These are phyloP conservation scores for Gracilaria gracilis DNA, from an alignment of 23 red algal genomes.

Conservation along the genomic window DNA sequence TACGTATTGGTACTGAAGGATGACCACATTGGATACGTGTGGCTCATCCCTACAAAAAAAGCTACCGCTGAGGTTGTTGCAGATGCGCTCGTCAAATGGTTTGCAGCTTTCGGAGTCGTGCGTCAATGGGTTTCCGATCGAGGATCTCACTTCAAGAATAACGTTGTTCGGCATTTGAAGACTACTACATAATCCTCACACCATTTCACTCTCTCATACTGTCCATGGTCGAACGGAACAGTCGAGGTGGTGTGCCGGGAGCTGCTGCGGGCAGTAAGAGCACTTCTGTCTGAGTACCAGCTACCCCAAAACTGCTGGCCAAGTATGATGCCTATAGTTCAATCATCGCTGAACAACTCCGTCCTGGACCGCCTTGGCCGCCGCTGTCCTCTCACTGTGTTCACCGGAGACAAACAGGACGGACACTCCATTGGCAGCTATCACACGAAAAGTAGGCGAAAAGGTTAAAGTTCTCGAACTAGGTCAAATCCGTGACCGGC, in stretches of 20 bases:
- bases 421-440: neutral
- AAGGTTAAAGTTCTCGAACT: neutral
- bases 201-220: slow-evolving; percentile 8
- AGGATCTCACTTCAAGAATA: no score
- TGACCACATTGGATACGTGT: slow-evolving; percentile 16
- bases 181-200: no score
- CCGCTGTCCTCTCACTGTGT: slow-evolving; percentile 30
- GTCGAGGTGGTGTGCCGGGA: slow-evolving; percentile 1
- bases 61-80: neutral
- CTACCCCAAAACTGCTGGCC: no score
- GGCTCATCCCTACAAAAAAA: neutral
- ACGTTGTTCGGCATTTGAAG: no score
- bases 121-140: neutral
- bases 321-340: neutral
- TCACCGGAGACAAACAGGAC: slow-evolving; percentile 23
- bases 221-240: slow-evolving; percentile 15
- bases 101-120: neutral
- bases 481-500: neutral
- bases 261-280: neutral
- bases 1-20: slow-evolving; percentile 25
- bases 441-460: no score
- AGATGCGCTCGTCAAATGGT: neutral
- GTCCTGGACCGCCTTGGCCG: slow-evolving; percentile 14
- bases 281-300: neutral
- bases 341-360: slow-evolving; percentile 32